Conservation (phyloP, 2,329 filamentous ascomycete species). For the Mycogone perniciosa region DNA sequence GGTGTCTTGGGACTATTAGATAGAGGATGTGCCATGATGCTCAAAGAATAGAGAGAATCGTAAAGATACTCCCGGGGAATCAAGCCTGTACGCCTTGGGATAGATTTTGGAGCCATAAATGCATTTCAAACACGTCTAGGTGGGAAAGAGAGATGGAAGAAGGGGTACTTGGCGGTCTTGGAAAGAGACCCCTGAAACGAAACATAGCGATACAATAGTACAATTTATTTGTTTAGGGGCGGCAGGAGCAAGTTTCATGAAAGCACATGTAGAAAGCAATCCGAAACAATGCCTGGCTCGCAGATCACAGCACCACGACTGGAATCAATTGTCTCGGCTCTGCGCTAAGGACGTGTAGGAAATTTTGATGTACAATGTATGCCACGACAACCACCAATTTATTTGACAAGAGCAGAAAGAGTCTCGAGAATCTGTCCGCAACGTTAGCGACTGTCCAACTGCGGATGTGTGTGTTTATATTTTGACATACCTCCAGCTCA, state of each 20-base stretch:
- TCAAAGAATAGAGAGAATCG: neutral
- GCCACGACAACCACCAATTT: conserved; percentile 46
- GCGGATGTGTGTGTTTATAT: too few relatives aligned
- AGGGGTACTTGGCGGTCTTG: neutral
- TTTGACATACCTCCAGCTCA: conserved; percentile 76
- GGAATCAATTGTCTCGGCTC: conserved; percentile 31
- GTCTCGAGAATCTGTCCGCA: conserved; percentile 67
- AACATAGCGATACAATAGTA: neutral
- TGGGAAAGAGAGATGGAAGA: neutral
- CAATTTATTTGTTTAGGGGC: conserved; percentile 7
- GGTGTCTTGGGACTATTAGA: conserved; percentile 6
- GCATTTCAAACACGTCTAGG: neutral
- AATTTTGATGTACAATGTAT: conserved; percentile 38
- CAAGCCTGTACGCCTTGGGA: too few relatives aligned
- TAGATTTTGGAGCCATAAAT: too few relatives aligned
- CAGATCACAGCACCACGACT: conserved; percentile 24
- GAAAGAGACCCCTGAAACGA: neutral
- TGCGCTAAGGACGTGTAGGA: conserved; percentile 28
- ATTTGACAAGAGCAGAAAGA: conserved; percentile 75
- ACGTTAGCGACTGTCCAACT: neutral
- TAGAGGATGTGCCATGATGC: conserved; percentile 14
- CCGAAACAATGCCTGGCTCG: conserved; percentile 6
- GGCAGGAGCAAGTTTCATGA: neutral
- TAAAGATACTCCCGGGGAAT: neutral
- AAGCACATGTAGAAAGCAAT: conserved; percentile 7